Evolutionary conservation across 768 basidiomycete genomes (phyloP), one percentile per base, ranked within the genome.

Genomic region (Tulasnella sp.): DNA sequence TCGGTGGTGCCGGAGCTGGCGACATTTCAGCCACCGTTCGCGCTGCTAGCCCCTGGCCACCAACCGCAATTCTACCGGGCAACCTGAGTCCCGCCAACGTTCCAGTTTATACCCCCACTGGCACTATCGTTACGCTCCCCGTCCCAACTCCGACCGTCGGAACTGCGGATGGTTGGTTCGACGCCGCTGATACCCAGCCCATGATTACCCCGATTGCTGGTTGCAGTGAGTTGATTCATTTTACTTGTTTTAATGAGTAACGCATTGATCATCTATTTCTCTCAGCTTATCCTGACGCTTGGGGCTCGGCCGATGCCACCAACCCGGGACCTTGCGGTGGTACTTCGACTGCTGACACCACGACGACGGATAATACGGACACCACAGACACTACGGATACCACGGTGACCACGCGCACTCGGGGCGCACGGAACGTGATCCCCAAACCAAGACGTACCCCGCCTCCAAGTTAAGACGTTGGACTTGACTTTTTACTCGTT

Each of bases 51-150:
- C 82, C 88, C 22, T 95, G 93, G 93, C 93, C 93, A 12, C 93
- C 93, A 25, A 81, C n/a, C 88, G 11, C 81, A 72, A 7, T 8
- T 77, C 36, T 3, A n/a, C n/a, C 67, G 9, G 49, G 38, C 12
- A 37, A 45, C 15, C 29, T 39, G 36, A 45, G 19, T 17, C 88
- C 83, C 34, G 89, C 88, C 45, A 83, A 86, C 39, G 86, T 94
- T 25, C 93, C 93, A 14, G 83, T 88, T 1, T 94, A 93, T 82
- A 90, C 91, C 3, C 87, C 89, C 0, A 91, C 91, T 3, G 93
- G 92, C 31, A 79, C 87, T 2, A 81, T 92, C n/a, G n/a, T n/a
- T n/a, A n/a, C n/a, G n/a, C n/a, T n/a, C n/a, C n/a, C n/a, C n/a
- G n/a, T n/a, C 39, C 85, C 88, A 40, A 93, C 92, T n/a, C 86